A percentile compares a stretch with the other conserved stretches of the same genome.
Evolutionary conservation across 257 asterid species (phyloP).

Genomic region (Plantago elongata): DNA sequence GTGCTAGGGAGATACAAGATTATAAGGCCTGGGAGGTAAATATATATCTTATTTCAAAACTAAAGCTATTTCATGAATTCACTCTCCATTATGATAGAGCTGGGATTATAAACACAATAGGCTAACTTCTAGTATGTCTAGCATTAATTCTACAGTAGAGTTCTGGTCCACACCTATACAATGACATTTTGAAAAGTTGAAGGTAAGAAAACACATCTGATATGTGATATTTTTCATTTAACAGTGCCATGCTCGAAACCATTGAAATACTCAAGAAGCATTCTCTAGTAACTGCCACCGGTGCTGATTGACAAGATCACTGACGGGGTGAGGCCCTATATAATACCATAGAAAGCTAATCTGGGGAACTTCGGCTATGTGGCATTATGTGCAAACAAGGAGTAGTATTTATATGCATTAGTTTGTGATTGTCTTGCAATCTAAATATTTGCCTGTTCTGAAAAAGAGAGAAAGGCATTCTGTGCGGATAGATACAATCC

Average conservation of each 20-base stretch:
- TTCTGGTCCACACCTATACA: not conserved
- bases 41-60: too few relatives aligned
- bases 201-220: not conserved
- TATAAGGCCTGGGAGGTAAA: constrained; percentile 81
- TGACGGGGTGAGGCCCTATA: too few relatives aligned
- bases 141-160: not conserved
- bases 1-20: constrained; percentile 64
- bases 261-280: constrained; percentile 51
- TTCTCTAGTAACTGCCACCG: constrained; percentile 38
- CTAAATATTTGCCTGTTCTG: too few relatives aligned
- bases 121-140: not conserved
- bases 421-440: too few relatives aligned
- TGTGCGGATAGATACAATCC: too few relatives aligned
- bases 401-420: too few relatives aligned
- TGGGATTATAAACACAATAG: not conserved
- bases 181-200: too few relatives aligned
- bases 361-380: too few relatives aligned
- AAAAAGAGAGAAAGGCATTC: too few relatives aligned
- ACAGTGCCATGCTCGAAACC: constrained; percentile 71
- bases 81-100: not conserved
- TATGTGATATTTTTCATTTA: constrained; percentile 8
- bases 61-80: constrained; percentile 5
- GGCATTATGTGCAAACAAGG: too few relatives aligned
- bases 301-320: constrained; percentile 18
- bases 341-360: too few relatives aligned